These are phyloP conservation scores for Ustulina deusta DNA, from an alignment of 2,329 filamentous ascomycete species.

Conservation along the genomic window DNA sequence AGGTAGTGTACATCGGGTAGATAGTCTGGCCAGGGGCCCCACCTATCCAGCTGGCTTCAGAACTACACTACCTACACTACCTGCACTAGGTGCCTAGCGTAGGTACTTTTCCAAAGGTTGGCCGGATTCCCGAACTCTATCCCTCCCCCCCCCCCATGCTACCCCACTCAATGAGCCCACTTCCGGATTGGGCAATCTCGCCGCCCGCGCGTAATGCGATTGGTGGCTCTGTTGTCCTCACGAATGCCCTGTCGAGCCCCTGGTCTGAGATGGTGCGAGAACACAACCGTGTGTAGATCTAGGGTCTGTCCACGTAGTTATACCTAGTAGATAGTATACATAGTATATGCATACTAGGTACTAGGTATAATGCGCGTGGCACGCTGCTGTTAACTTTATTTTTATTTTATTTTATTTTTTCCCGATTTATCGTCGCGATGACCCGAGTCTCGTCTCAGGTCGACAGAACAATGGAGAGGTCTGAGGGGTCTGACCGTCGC, in stretches of 20 bases:
- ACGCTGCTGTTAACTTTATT: conserved; percentile 14
- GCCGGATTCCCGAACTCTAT: conserved; percentile 36
- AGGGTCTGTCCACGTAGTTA: conserved; percentile 15
- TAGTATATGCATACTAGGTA: too few species aligned
- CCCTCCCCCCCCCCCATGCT: conserved; percentile 17
- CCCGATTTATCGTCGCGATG: conserved; percentile 18
- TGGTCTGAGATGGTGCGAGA: conserved; percentile 38
- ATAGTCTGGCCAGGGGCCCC: neutral
- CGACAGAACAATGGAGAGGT: neutral
- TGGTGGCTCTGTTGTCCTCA: conserved; percentile 34
- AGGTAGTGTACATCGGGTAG: neutral
- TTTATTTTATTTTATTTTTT: neutral
- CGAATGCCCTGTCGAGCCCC: conserved; percentile 33
- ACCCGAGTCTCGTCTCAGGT: conserved; percentile 19
- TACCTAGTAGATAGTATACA: too few species aligned
- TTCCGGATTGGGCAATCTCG: conserved; percentile 42
- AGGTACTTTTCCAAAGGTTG: neutral
- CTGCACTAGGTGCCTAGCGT: neutral
- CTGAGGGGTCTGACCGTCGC: neutral
- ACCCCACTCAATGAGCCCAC: conserved; percentile 22
- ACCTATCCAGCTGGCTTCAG: conserved; percentile 1
- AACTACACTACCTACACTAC: neutral
- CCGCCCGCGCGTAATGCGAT: conserved; percentile 41
- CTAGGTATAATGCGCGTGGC: neutral
- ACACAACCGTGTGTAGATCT: conserved; percentile 35